Conservation (phyloP, 768 basidiomycete genomes). For the Podaxis sp. region DNA sequence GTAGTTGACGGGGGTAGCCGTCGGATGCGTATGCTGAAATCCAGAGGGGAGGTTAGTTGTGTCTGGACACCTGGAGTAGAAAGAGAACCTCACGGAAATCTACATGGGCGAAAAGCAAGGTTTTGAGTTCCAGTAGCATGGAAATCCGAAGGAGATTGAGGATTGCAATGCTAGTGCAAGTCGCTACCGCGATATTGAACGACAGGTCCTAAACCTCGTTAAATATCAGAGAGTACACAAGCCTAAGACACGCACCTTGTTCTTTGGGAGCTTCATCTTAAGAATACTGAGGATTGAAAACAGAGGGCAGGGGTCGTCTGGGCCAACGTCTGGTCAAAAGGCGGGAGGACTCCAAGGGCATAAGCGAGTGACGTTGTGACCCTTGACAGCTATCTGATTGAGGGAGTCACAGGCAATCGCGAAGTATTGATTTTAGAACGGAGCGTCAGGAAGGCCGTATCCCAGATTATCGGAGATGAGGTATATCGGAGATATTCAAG, state of each 20-base stretch:
- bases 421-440: background rate
- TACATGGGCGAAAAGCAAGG: background rate
- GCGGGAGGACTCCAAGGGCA: background rate
- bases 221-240: background rate
- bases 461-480: background rate
- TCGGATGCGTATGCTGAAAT: background rate
- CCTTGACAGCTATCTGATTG: background rate
- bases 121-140: background rate
- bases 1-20: conserved; percentile 14
- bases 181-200: background rate
- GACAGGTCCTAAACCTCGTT: background rate
- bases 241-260: background rate
- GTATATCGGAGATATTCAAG: background rate
- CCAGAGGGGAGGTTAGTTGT: background rate
- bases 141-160: background rate
- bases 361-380: background rate
- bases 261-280: background rate
- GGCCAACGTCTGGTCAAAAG: background rate
- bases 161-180: background rate
- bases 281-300: background rate
- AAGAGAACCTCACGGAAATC: background rate
- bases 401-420: background rate
- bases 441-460: background rate
- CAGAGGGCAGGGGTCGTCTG: background rate
- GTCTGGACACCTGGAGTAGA: background rate